These are phyloP conservation scores for Zizania palustris DNA, from an alignment of 202 grass and related monocot genomes.

Conservation along the genomic window DNA sequence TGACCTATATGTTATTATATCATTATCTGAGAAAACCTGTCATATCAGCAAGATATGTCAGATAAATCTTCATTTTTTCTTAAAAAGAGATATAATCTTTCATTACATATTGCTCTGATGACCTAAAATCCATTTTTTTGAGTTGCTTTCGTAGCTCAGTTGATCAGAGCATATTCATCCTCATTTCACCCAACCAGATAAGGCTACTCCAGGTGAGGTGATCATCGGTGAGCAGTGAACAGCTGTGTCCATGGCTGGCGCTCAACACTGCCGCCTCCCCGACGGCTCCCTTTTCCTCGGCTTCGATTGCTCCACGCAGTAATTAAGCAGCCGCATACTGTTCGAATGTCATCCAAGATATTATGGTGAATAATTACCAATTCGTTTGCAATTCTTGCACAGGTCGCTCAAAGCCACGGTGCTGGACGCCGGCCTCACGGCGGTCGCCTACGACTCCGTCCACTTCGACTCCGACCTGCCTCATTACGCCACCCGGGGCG, in stretches of 20 bases:
- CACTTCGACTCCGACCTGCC: slow-evolving; percentile 63
- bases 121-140: background rate
- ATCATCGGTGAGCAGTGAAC: no score
- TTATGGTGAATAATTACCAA: background rate
- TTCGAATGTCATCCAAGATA: no score
- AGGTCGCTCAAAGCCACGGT: slow-evolving; percentile 66
- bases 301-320: slow-evolving; percentile 62
- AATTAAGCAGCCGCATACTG: slow-evolving; percentile 5
- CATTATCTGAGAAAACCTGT: no score
- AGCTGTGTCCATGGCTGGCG: background rate
- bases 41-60: no score
- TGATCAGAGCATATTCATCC: background rate
- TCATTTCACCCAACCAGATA: no score
- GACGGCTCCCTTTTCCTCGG: slow-evolving; percentile 52
- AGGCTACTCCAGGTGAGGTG: no score
- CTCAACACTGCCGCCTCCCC: slow-evolving; percentile 13
- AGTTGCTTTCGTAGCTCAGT: background rate
- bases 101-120: no score
- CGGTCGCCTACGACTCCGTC: slow-evolving; percentile 46
- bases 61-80: no score
- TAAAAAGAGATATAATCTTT: no score
- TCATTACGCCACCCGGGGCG: slow-evolving; percentile 47
- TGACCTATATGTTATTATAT: no score
- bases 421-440: slow-evolving; percentile 40
- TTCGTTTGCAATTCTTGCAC: background rate